Evolutionary conservation across 768 basidiomycete genomes (phyloP).

Genomic region (Kwoniella dendrophila): DNA sequence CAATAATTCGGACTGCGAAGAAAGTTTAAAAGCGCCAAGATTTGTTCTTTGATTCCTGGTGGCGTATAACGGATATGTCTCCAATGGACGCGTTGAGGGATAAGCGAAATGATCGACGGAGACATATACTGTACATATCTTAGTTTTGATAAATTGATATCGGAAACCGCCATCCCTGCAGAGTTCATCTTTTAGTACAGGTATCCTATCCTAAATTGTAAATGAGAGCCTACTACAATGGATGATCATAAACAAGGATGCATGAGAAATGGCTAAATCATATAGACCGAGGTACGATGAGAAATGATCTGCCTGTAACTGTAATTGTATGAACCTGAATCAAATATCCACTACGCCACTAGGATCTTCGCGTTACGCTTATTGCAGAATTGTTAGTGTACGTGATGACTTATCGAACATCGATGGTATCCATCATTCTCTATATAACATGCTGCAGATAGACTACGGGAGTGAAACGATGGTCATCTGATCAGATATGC

Average conservation of each 20-base stretch:
- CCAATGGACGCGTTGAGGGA: neutral
- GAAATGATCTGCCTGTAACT: neutral
- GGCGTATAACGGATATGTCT: neutral
- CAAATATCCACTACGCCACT: constrained; percentile 8
- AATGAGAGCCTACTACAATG: no score
- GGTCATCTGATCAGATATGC: neutral
- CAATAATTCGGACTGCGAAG: neutral
- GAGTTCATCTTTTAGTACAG: no score
- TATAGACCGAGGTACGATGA: neutral
- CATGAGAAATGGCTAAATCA: neutral
- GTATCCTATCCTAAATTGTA: no score
- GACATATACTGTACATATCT: no score
- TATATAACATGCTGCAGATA: no score
- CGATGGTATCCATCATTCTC: no score
- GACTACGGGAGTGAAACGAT: no score
- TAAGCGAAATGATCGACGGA: neutral
- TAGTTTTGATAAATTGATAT: no score
- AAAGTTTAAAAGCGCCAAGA: constrained; percentile 4
- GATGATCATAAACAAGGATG: no score
- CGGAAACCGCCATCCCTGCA: no score
- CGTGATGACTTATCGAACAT: neutral
- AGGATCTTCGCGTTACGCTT: neutral
- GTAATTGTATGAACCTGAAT: constrained; percentile 3
- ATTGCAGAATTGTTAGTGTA: neutral
- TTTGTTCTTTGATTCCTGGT: constrained; percentile 9